phyloP scores from a whole-genome alignment of 2,329 filamentous ascomycete genomes.

The Coniochaeta hoffmannii region DNA sequence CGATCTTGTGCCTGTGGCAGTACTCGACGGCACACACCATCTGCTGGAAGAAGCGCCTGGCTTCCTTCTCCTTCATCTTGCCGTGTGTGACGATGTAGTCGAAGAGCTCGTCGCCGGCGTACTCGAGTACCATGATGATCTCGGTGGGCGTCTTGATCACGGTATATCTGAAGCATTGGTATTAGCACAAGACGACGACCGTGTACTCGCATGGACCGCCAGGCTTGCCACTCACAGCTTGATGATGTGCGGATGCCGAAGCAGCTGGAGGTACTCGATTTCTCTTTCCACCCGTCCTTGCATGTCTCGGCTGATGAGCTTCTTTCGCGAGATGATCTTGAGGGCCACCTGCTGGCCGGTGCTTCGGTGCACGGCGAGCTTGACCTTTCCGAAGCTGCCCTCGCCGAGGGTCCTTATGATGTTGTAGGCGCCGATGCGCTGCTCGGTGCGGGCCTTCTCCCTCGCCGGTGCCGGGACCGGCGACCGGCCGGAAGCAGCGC shows the following conservation, averaged over 20 bases:
- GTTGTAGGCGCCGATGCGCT: slow-evolving; percentile 86
- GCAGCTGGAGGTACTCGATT: slow-evolving; percentile 93
- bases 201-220: neutral
- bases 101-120: slow-evolving; percentile 92
- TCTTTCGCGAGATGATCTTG: slow-evolving; percentile 95
- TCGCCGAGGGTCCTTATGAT: slow-evolving; percentile 87
- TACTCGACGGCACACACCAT: slow-evolving; percentile 99
- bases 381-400: slow-evolving; percentile 97
- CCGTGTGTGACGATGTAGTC: slow-evolving; percentile 97
- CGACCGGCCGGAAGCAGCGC: slow-evolving; percentile 22
- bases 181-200: slow-evolving; percentile 15
- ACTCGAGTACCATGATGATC: slow-evolving; percentile 99
- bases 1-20: slow-evolving; percentile 97
- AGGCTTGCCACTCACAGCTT: slow-evolving; percentile 63
- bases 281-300: slow-evolving; percentile 94
- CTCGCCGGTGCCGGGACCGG: slow-evolving; percentile 10
- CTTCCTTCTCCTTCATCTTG: slow-evolving; percentile 81
- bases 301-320: slow-evolving; percentile 96
- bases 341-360: slow-evolving; percentile 93
- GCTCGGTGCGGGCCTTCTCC: slow-evolving; percentile 57
- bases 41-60: slow-evolving; percentile 98
- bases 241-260: slow-evolving; percentile 97
- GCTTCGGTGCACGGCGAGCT: slow-evolving; percentile 85
- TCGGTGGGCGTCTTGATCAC: slow-evolving; percentile 92
- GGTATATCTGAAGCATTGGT: slow-evolving; percentile 58